Conservation (phyloP, 306 rosid genomes). For the Astragalus glycyphyllos region DNA sequence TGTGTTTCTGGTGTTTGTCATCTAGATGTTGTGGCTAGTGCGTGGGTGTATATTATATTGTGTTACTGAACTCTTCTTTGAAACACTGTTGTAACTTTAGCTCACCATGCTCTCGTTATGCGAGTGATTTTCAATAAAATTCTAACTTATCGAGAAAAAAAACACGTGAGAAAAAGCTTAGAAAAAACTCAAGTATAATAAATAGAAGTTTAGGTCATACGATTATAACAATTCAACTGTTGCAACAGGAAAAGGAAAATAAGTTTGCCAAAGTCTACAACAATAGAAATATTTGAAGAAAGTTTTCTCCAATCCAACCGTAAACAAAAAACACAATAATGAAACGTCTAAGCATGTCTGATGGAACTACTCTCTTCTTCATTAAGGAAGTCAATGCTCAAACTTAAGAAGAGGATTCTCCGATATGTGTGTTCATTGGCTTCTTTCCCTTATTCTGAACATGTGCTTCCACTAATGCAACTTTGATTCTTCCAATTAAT, state of each 20-base stretch:
- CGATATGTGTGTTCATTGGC: conserved; percentile 71
- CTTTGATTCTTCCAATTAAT: conserved; percentile 63
- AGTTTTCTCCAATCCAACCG: background rate
- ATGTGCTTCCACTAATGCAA: conserved; percentile 32
- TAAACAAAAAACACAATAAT: background rate
- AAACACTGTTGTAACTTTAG: too few species aligned
- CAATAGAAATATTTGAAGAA: background rate
- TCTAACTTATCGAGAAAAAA: too few species aligned
- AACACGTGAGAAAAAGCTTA: too few species aligned
- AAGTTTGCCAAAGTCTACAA: conserved; percentile 2
- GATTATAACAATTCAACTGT: background rate
- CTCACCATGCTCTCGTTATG: too few species aligned
- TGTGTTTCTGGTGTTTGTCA: too few species aligned
- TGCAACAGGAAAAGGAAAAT: background rate
- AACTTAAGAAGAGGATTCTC: conserved; percentile 16
- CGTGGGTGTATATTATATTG: too few species aligned
- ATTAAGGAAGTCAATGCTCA: conserved; percentile 60
- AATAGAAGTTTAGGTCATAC: too few species aligned
- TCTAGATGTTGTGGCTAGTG: too few species aligned
- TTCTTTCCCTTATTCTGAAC: conserved; percentile 31
- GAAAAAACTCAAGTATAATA: too few species aligned
- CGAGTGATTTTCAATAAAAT: too few species aligned
- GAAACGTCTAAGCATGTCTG: conserved; percentile 31
- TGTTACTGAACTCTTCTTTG: too few species aligned
- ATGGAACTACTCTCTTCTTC: conserved; percentile 31